Conservation (phyloP, 257 asterid genomes). For the Leonotis leonurus region DNA sequence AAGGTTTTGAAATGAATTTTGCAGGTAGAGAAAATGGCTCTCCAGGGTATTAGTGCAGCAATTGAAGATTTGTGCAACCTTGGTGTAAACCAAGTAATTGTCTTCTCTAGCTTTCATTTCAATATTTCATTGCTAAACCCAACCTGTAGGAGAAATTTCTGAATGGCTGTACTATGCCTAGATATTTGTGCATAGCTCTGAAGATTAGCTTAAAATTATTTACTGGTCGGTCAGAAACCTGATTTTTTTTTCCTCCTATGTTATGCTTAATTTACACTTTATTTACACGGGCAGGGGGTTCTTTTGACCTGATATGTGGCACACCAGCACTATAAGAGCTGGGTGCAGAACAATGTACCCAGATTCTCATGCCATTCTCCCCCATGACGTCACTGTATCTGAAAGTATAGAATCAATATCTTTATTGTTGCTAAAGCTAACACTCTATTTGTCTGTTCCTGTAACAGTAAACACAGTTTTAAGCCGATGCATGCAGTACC, state of each 20-base stretch:
- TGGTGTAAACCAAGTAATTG: constrained; percentile 37
- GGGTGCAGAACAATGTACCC: not conserved
- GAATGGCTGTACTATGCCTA: not conserved
- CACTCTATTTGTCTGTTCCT: not conserved
- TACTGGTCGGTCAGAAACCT: not conserved
- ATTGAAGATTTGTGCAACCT: constrained; percentile 47
- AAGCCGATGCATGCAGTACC: not conserved
- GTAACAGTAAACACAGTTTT: not conserved
- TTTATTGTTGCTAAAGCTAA: not conserved
- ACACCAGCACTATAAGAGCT: not conserved
- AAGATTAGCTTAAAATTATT: constrained; percentile 1
- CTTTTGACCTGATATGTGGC: too few relatives aligned
- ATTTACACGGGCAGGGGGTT: too few relatives aligned
- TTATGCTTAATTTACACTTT: not conserved
- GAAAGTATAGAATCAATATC: not conserved
- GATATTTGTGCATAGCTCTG: not conserved
- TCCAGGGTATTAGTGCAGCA: constrained; percentile 59
- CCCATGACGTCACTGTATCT: not conserved
- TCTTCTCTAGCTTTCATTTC: constrained; percentile 8
- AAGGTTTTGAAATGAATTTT: constrained; percentile 8
- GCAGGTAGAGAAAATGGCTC: constrained; percentile 86
- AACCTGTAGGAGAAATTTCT: not conserved
- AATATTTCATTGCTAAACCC: not conserved
- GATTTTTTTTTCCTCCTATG: not conserved
- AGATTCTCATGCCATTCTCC: not conserved